Base-by-base conservation (phyloP, 345 rosid species). In the Excoecaria cochinchinensis region DNA sequence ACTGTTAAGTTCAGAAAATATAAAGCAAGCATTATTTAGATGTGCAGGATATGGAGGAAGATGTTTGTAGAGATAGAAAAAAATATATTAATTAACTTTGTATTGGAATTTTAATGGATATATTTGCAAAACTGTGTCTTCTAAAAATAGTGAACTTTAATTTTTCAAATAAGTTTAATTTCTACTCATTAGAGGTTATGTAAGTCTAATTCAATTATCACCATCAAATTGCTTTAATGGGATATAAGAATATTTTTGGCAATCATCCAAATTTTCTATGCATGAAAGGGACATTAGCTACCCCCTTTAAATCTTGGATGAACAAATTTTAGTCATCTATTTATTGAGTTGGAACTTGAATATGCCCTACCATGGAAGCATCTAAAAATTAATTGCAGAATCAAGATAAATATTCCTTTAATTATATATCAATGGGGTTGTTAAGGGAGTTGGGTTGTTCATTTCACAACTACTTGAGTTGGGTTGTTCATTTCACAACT, bases 41-140 rank as follows among this genome's bases (percentile, higher is more conserved):
- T 65, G 44, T 75, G 79, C 73, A 68, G 73, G 76, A 39, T 40
- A 63, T 72, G 50, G 60, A 84, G 92, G 90, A 52, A 70, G 79
- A 67, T 76, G 75, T 44, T 25, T 79, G 71, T 76, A 58, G 63
- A 65, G 31, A 51, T 36, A 50, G 15, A 22, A 38, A 40, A 25
- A 4, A 1, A 5, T n/a, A 67, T 31, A 21, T 48, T n/a, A n/a
- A 71, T 48, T 25, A 70, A 74, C 39, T 44, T 51, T 67, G 8
- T 61, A 42, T 44, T 52, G 24, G 24, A 64, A 47, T 39, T 70
- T 56, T 12, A 25, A 38, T 51, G 24, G 68, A 67, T 16, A 70
- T 62, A 1, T 42, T 60, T 71, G 46, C 46, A 25, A 9, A 57
- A 69, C 76, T 62, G 61, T n/a, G n/a, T 72, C 58, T 52, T 68